Percentiles rank a stretch among this genome's conserved stretches.
Evolutionary conservation across 768 basidiomycete genomes (phyloP).

Genomic region (Leccinellum albellum): DNA sequence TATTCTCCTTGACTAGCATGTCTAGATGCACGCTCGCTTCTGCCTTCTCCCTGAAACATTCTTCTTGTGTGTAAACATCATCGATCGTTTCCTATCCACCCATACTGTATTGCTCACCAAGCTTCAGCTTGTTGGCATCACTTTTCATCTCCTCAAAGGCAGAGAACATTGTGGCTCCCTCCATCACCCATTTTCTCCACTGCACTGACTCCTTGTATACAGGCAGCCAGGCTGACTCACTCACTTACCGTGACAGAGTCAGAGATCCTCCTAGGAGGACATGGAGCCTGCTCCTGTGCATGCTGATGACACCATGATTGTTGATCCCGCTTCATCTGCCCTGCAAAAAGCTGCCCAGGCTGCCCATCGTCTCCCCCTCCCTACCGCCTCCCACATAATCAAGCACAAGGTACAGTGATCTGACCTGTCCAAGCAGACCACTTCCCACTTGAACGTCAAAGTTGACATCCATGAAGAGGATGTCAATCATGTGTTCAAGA

Average conservation of each 20-base stretch:
- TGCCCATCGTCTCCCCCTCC: constrained; percentile 33
- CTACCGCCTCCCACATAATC: constrained; percentile 17
- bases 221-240: no score
- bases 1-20: constrained; percentile 88
- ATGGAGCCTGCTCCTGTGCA: constrained; percentile 13
- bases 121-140: constrained; percentile 87
- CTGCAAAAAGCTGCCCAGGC: background rate
- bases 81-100: constrained; percentile 67
- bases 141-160: constrained; percentile 91
- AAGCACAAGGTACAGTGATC: constrained; percentile 27
- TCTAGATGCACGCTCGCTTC: constrained; percentile 87
- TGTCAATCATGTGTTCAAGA: constrained; percentile 61
- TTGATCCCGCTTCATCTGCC: constrained; percentile 40
- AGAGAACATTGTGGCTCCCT: constrained; percentile 89
- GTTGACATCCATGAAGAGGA: constrained; percentile 51
- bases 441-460: constrained; percentile 30
- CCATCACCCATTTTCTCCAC: constrained; percentile 73
- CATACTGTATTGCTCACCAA: constrained; percentile 78
- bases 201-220: constrained; percentile 78
- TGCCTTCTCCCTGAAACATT: constrained; percentile 85
- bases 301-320: constrained; percentile 51
- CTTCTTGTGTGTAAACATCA: constrained; percentile 84
- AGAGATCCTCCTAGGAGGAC: no score
- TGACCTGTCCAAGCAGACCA: constrained; percentile 29
- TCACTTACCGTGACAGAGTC: no score